These are phyloP conservation scores for Colletotrichum aenigma DNA, from an alignment of 2,329 filamentous ascomycete genomes.

Conservation along the genomic window DNA sequence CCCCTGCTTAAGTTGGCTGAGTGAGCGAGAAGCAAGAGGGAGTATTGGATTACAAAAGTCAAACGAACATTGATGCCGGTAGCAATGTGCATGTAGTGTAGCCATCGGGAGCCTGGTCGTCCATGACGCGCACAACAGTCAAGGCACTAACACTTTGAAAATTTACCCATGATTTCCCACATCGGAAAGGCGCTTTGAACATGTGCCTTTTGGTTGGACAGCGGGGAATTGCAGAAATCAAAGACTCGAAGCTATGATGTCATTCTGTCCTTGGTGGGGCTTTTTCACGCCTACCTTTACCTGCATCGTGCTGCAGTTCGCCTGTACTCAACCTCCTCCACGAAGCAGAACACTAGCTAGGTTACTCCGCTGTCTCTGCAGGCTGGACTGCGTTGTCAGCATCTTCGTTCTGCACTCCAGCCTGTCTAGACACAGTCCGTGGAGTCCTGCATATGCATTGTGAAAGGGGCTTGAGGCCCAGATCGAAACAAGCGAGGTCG, in stretches of 20 bases:
- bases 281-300: background rate
- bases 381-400: background rate
- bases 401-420: background rate
- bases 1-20: background rate
- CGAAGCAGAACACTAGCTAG: background rate
- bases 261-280: constrained; percentile 1
- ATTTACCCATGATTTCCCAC: background rate
- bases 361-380: background rate
- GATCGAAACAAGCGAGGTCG: constrained; percentile 12
- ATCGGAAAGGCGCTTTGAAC: background rate
- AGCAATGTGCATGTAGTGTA: background rate
- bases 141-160: background rate
- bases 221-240: background rate
- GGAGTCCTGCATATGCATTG: constrained; percentile 15
- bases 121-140: constrained; percentile 6
- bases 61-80: background rate
- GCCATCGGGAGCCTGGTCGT: background rate
- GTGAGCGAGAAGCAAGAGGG: background rate
- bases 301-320: background rate
- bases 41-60: background rate
- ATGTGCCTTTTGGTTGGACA: constrained; percentile 11
- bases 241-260: constrained; percentile 7
- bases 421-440: constrained; percentile 2
- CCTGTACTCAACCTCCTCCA: background rate
- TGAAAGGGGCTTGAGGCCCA: constrained; percentile 13